Percentiles rank a stretch among this genome's conserved stretches.
Evolutionary conservation across 345 rosid genomes (phyloP).

Genomic region (Bruguiera parviflora): DNA sequence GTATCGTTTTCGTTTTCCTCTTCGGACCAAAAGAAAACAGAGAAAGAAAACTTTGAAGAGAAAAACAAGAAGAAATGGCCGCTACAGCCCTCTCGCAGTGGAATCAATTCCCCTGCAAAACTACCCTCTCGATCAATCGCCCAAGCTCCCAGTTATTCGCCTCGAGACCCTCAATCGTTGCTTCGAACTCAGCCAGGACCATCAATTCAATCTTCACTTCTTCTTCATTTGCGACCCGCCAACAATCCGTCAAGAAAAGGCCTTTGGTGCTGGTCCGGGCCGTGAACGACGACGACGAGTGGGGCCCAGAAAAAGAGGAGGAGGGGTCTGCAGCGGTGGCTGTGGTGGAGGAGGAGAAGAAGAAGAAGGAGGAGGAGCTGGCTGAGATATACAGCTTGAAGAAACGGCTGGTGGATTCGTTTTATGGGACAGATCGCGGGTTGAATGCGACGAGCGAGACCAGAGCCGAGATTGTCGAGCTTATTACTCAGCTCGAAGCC

Average conservation of each 20-base stretch:
- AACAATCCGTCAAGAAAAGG: constrained; percentile 22
- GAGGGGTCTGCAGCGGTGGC: constrained; percentile 21
- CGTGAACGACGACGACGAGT: constrained; percentile 27
- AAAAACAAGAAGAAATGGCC: constrained; percentile 38
- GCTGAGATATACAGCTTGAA: constrained; percentile 57
- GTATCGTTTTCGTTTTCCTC: too few relatives aligned
- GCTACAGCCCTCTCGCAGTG: constrained; percentile 39
- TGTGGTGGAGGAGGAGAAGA: constrained; percentile 30
- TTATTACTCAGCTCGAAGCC: constrained; percentile 78
- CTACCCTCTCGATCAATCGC: constrained; percentile 15
- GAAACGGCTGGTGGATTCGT: constrained; percentile 58
- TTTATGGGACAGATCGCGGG: constrained; percentile 81
- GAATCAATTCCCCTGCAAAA: constrained; percentile 47
- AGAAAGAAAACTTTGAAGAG: too few relatives aligned
- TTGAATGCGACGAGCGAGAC: constrained; percentile 71
- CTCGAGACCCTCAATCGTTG: constrained; percentile 22
- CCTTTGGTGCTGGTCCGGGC: constrained; percentile 32
- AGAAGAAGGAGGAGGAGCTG: constrained; percentile 23
- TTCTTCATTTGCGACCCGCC: not conserved
- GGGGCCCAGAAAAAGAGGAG: constrained; percentile 25
- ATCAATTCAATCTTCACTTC: constrained; percentile 3
- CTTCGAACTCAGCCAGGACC: constrained; percentile 12
- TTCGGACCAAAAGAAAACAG: not conserved
- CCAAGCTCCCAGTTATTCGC: constrained; percentile 1
- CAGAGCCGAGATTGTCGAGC: constrained; percentile 84